Base-by-base conservation (phyloP, 2,329 filamentous ascomycete species). In the Bipolaris cookei region DNA sequence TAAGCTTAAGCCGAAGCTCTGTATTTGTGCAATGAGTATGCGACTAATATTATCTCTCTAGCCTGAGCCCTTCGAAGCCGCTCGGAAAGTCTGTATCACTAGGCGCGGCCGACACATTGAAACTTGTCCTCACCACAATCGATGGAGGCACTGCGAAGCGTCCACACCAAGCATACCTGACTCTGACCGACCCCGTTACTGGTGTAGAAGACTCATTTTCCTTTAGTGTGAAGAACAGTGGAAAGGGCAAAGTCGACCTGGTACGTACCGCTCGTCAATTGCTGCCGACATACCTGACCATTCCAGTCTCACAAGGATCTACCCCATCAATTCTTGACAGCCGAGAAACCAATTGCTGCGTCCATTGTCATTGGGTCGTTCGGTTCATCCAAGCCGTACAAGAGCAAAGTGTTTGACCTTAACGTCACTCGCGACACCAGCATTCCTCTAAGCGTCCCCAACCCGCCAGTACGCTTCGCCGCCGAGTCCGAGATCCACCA, bases 121-220 rank as follows among this genome's bases (percentile, higher is more conserved):
- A 95, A 81, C 80, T 99, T 65, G 79, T 87, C 65, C 80, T 99
- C 69, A 96, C 92, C 32, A 85, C 91, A 7, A 89, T 90, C 74
- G 91, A 97, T 71, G 88, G 86, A 73, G 87, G 88, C 78, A 88
- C 87, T 67, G 84, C 86, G 44, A 94, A 92, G 83, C 87, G 90
- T 64, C 92, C 95, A 67, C 95, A 99, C 78, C 95, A 99, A 79
- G 92, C 92, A 5, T 97, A 97, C 81, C 83, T 99, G 51, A 83
- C 95, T 14, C 79, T 99, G 56, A 88, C 86, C 68, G 92, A 98
- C 67, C 80, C 84, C 10, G 80, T 83, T 11, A 88, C 88, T 10
- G 91, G 91, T 34, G 82, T 99, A 44, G 93, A 98, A 77, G 88
- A 92, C 21, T 92, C 93, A 1, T 97, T 94, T 70, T 87, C 92